Percentiles rank a stretch among this genome's conserved stretches.
Evolutionary conservation across 257 asterid species (phyloP).

Genomic region (Penstemon eatonii): DNA sequence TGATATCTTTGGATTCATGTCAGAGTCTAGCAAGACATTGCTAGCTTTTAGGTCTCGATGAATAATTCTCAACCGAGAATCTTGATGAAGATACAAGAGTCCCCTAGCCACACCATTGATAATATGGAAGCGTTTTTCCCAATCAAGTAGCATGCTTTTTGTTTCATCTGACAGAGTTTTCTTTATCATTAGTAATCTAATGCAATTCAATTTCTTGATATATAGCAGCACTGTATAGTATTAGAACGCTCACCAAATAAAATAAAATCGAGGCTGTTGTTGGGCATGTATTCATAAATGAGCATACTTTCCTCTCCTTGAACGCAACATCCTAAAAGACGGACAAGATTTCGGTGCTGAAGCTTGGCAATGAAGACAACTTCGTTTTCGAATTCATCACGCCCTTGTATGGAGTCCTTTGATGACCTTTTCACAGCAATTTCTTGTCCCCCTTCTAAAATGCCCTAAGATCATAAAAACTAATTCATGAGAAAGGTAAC

Average conservation of each 20-base stretch:
- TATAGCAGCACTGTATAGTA: too few species aligned
- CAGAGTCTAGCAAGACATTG: conserved; percentile 1
- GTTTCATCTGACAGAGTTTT: background rate
- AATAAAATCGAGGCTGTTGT: conserved; percentile 19
- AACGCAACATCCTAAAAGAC: conserved; percentile 21
- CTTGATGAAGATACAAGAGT: background rate
- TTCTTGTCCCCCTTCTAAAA: conserved; percentile 25
- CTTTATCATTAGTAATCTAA: background rate
- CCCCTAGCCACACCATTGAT: conserved; percentile 13
- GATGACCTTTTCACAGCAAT: conserved; percentile 33
- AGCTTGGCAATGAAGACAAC: conserved; percentile 21
- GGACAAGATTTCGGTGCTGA: conserved; percentile 27
- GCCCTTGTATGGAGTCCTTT: conserved; percentile 14
- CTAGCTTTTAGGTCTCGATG: background rate
- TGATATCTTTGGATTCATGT: conserved; percentile 7
- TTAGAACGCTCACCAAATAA: conserved; percentile 18
- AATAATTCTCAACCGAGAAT: too few species aligned
- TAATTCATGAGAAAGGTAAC: background rate
- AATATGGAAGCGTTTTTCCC: background rate
- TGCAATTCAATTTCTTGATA: background rate
- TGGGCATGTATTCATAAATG: conserved; percentile 21
- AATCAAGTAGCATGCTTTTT: background rate
- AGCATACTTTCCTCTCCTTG: conserved; percentile 18
- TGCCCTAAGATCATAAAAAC: background rate
- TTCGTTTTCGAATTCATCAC: conserved; percentile 24